Evolutionary conservation across 768 basidiomycete genomes (phyloP), one percentile per base, ranked within the genome.

Genomic region (Chalciporus piperatus): DNA sequence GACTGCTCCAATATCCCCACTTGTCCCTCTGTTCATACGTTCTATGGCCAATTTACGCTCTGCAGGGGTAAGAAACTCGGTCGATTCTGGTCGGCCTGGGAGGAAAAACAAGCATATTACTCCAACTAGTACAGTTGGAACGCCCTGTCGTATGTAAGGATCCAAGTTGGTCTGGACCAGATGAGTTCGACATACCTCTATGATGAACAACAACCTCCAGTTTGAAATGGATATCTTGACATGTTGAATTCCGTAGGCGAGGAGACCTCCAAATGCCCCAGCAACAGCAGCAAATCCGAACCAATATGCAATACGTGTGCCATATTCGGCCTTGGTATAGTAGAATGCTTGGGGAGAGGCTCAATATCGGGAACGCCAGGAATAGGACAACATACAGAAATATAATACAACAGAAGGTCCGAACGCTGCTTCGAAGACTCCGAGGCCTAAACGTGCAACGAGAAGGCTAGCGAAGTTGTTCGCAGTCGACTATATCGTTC

Each of bases 211-310:
- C 3, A 69, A 38, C 41, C 76, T 71, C 78, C 78, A 80, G 27
- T 74, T 64, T 9, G 72, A 63, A 35, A 79, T 63, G 10, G 67
- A 51, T 27, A 55, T 58, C 53, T 72, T 65, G 14, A 64, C 68
- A 55, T 78, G 66, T 46, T 79, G 75, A 16, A 81, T 69, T 1
- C 76, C 80, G 55, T 76, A 79, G 9, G 80, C 80, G 23, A 82
- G 72, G 25, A 81, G 62, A n/a, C 80, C 80, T 16, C 80, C 76
- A 42, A 82, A 81, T 45, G 81, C 80, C 37, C 80, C 78, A 13
- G 80, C 76, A 22, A 79, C 73, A 6, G 80, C 78, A n/a, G 80
- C 76, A 57, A 80, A 82, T 4, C 76, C 75, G 57, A 80, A 80
- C 74, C 78, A 79, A 55, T 72, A 75, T n/a, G 77, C 76, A 54